Conservation (phyloP, 495 filamentous ascomycete species). For the Lepraria neglecta region DNA sequence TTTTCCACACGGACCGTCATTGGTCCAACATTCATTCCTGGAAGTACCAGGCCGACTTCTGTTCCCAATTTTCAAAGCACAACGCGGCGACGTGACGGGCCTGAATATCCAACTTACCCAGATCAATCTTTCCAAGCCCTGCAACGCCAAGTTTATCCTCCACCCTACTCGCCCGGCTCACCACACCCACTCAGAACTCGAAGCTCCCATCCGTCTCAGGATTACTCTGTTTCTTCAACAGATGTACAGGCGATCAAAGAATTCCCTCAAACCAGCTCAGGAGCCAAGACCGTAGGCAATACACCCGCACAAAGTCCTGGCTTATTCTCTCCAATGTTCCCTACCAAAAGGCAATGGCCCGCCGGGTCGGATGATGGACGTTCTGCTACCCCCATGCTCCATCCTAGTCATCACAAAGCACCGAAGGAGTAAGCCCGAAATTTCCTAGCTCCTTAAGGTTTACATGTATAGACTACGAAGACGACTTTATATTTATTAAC, state of each 20-base stretch:
- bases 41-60: conserved; percentile 24
- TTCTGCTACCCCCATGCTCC: conserved; percentile 52
- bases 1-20: conserved; percentile 13
- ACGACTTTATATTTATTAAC: background rate
- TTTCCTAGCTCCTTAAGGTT: background rate
- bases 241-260: conserved; percentile 31
- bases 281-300: conserved; percentile 52
- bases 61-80: conserved; percentile 23
- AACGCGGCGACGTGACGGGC: conserved; percentile 15
- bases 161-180: conserved; percentile 35
- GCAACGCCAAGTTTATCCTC: conserved; percentile 45
- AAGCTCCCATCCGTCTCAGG: conserved; percentile 39
- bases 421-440: conserved; percentile 49
- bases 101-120: conserved; percentile 47
- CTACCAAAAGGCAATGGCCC: conserved; percentile 30
- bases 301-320: conserved; percentile 64
- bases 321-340: conserved; percentile 46
- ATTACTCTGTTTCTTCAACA: conserved; percentile 32
- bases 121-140: conserved; percentile 49
- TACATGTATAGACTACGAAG: background rate
- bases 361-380: conserved; percentile 44
- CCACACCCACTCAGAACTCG: conserved; percentile 37
- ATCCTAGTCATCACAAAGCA: conserved; percentile 58
- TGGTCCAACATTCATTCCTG: conserved; percentile 9
- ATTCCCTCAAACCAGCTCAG: conserved; percentile 30